Conservation (phyloP, 352 stramenopile genomes). For the Globisporangium cederbergense region DNA sequence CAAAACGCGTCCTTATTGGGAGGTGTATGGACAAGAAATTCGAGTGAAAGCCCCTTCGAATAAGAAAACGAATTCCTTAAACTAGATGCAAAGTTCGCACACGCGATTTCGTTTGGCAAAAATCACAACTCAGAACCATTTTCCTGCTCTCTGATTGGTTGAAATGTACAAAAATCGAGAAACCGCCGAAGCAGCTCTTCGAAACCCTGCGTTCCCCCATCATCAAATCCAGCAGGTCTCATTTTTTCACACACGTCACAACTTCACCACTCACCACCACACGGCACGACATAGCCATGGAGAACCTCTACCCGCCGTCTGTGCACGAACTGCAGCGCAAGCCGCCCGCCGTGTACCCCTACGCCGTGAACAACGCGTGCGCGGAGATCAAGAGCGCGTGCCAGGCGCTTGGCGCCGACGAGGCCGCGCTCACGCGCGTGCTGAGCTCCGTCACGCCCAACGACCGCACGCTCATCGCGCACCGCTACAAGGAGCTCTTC, state of each 20-base stretch:
- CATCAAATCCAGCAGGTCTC: not conserved
- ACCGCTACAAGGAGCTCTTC: slow-evolving; percentile 29
- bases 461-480: slow-evolving; percentile 21
- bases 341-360: slow-evolving; percentile 8
- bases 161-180: slow-evolving; percentile 4
- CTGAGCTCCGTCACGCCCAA: slow-evolving; percentile 22
- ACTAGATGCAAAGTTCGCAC: no score
- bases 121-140: no score
- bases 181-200: not conserved
- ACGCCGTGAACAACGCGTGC: slow-evolving; percentile 25
- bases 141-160: not conserved
- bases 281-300: slow-evolving; percentile 5
- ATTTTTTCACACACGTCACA: slow-evolving; percentile 2
- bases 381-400: slow-evolving; percentile 26
- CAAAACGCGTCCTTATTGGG: no score
- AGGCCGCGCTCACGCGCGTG: slow-evolving; percentile 19
- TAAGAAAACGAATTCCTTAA: no score
- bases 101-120: no score
- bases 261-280: not conserved
- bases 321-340: slow-evolving; percentile 19
- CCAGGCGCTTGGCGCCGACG: slow-evolving; percentile 24
- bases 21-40: no score
- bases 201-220: not conserved
- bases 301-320: slow-evolving; percentile 27
- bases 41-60: no score